A percentile compares a stretch with the other conserved stretches of the same genome.
phyloP scores from a whole-genome alignment of 176 grass and related monocot genomes.

The Oryza longistaminata region DNA sequence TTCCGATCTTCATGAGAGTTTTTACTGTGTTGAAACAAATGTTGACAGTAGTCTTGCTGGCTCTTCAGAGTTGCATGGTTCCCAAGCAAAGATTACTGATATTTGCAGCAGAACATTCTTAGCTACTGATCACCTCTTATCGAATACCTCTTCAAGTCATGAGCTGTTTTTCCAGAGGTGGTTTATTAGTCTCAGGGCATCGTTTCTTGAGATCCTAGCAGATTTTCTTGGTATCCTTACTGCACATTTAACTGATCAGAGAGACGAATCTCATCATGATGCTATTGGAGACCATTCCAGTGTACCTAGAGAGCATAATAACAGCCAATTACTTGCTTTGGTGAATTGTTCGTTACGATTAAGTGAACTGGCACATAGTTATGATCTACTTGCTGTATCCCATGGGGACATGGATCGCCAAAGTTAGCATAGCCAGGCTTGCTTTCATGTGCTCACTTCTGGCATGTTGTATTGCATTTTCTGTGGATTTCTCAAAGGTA shows the following conservation, averaged over 20 bases:
- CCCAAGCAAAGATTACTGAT: slow-evolving; percentile 49
- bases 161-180: slow-evolving; percentile 78
- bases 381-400: slow-evolving; percentile 77
- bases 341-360: slow-evolving; percentile 55
- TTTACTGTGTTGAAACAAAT: slow-evolving; percentile 50
- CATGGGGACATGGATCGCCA: slow-evolving; percentile 65
- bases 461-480: slow-evolving; percentile 70
- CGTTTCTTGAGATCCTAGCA: slow-evolving; percentile 59
- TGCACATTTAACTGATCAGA: slow-evolving; percentile 29
- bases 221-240: slow-evolving; percentile 56
- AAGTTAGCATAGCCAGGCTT: slow-evolving; percentile 58
- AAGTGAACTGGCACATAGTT: slow-evolving; percentile 66
- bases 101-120: slow-evolving; percentile 63
- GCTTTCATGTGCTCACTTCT: slow-evolving; percentile 77
- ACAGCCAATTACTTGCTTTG: slow-evolving; percentile 48
- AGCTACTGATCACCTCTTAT: slow-evolving; percentile 51
- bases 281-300: slow-evolving; percentile 22
- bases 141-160: slow-evolving; percentile 34
- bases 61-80: slow-evolving; percentile 47
- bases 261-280: slow-evolving; percentile 3
- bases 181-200: slow-evolving; percentile 82
- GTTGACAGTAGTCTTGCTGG: slow-evolving; percentile 6
- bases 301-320: slow-evolving; percentile 34
- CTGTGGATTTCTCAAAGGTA: slow-evolving; percentile 51
- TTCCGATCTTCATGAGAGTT: slow-evolving; percentile 33